Evolutionary conservation across 139 green algal species (phyloP), one percentile per base, ranked within the genome.

Genomic region (Coelastrella sp.): DNA sequence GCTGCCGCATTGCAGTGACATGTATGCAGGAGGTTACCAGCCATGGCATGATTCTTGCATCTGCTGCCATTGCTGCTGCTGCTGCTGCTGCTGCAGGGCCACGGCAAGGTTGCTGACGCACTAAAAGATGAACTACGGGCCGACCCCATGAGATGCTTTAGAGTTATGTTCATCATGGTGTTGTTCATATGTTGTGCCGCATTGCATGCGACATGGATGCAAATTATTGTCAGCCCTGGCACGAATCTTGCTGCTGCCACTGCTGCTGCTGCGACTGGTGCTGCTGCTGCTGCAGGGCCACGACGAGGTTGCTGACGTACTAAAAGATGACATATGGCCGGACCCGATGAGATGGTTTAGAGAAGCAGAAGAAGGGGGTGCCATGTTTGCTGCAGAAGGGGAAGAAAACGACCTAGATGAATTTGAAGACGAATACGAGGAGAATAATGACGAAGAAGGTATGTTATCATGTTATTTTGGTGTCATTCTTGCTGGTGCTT

Each of bases 271-370:
- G 3, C 22, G 6, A 58, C 74, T 59, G 11, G 7, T 80, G 3
- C 74, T 80, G 74, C 19, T 80, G 74, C 22, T 80, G 13, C 71
- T 5, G 74, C 13, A 80, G 74, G 80, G 80, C 8, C 80, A 77
- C 20, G 82, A 87, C 57, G 82, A 87, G 13, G 23, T 68, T 16
- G 82, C 82, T 54, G 65, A 65, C 65, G 82, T 54, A 13, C 10
- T 87, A 47, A 77, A 66, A 47, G 65, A 87, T 23, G 65, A 87
- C 64, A 87, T 79, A 17, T 87, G 82, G 82, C 82, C 82, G 23
- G 82, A 79, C 82, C 82, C 65, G 7, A 20, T 79, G 65, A 32
- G 65, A 32, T 79, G 82, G 32, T 87, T 17, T 32, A 66, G 22
- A 19, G 74, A 80, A 14, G 74, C 74, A 20, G 78, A 66, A 14